Evolutionary conservation across 257 asterid species (phyloP).

Genomic region (Nicotiana sylvestris): DNA sequence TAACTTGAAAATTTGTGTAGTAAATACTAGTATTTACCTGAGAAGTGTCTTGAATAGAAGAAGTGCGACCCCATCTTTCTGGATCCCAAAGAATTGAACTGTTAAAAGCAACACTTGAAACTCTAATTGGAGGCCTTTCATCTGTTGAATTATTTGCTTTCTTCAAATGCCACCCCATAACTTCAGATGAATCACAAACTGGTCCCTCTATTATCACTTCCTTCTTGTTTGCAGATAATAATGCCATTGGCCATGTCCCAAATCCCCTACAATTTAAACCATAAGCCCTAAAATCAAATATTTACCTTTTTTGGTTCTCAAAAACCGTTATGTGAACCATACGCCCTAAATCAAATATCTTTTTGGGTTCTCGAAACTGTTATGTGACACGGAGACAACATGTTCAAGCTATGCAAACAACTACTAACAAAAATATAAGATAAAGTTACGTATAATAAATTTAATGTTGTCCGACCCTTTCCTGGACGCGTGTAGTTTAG

Average conservation of each 20-base stretch:
- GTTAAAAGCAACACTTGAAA: constrained; percentile 85
- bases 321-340: too few species aligned
- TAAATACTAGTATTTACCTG: constrained; percentile 37
- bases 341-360: too few species aligned
- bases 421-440: background rate
- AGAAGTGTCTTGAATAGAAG: constrained; percentile 67
- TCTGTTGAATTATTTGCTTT: constrained; percentile 44
- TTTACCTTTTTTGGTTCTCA: too few species aligned
- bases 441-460: background rate
- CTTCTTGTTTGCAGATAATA: constrained; percentile 50
- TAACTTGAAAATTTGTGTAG: background rate
- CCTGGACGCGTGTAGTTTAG: too few species aligned
- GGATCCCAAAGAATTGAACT: constrained; percentile 97
- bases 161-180: constrained; percentile 89
- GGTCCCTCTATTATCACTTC: constrained; percentile 69
- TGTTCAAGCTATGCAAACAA: background rate
- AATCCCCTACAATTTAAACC: constrained; percentile 45
- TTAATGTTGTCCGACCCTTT: background rate
- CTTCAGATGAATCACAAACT: constrained; percentile 64
- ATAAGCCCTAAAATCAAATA: too few species aligned
- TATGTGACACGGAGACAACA: too few species aligned
- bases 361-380: too few species aligned
- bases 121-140: constrained; percentile 43
- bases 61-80: constrained; percentile 90
- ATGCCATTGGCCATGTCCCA: constrained; percentile 88